These are phyloP conservation scores for Dimargaris cristalligena DNA, from an alignment of 192 early-diverging fungal species.

Conservation along the genomic window DNA sequence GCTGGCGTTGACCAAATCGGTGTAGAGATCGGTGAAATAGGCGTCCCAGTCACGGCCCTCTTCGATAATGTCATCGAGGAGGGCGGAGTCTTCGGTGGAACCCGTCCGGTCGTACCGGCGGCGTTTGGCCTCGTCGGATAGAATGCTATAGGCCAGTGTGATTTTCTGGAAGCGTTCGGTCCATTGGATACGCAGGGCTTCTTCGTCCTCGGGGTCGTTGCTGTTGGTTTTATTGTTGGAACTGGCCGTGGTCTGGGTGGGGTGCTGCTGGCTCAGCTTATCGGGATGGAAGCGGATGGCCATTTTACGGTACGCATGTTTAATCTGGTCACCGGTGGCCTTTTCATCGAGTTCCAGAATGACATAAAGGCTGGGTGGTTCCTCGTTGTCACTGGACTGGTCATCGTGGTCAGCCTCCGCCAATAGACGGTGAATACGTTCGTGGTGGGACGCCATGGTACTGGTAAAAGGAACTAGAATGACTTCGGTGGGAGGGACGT, in stretches of 20 bases:
- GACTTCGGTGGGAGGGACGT: too few relatives aligned
- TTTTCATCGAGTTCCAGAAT: constrained; percentile 47
- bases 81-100: constrained; percentile 27
- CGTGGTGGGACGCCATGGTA: not conserved
- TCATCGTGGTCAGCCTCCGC: constrained; percentile 14
- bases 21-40: constrained; percentile 65
- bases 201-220: not conserved
- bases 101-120: constrained; percentile 64
- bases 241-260: constrained; percentile 6
- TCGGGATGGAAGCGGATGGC: constrained; percentile 87
- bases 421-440: not conserved
- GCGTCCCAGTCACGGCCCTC: constrained; percentile 59
- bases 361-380: constrained; percentile 62
- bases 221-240: not conserved
- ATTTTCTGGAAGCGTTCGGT: constrained; percentile 60
- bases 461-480: too few relatives aligned
- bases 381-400: constrained; percentile 15
- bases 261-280: constrained; percentile 45
- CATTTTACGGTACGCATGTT: constrained; percentile 75
- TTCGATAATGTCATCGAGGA: constrained; percentile 23
- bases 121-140: constrained; percentile 47
- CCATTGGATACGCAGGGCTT: not conserved
- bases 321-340: constrained; percentile 68
- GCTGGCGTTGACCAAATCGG: constrained; percentile 47
- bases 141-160: constrained; percentile 53